Percentiles rank a stretch among this genome's conserved stretches.
Evolutionary conservation across 345 rosid species (phyloP).

Genomic region (Rhodamnia argentea): DNA sequence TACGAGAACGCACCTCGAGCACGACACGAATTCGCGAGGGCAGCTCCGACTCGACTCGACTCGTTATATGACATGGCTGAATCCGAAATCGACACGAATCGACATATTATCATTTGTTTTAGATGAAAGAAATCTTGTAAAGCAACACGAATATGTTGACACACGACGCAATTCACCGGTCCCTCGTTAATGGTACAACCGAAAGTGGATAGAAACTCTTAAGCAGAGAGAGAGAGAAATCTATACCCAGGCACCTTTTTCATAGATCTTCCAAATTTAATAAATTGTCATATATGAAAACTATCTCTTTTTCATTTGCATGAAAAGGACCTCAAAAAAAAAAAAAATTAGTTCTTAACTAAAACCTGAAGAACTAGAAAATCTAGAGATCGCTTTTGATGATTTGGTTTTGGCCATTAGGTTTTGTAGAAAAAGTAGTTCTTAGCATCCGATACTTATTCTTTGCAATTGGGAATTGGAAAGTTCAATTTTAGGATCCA

Average conservation of each 20-base stretch:
- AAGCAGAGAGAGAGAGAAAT: neutral
- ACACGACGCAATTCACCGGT: neutral
- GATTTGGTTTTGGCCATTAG: neutral
- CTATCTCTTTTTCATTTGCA: neutral
- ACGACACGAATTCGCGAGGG: neutral
- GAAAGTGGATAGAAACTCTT: neutral
- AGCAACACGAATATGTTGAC: neutral
- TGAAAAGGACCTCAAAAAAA: neutral
- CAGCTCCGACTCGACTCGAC: neutral
- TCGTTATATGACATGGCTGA: rapidly evolving
- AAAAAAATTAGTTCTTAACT: neutral
- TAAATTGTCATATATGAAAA: neutral
- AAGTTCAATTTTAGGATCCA: neutral
- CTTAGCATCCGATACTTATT: neutral
- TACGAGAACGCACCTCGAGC: neutral
- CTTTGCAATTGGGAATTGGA: neutral
- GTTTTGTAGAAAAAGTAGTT: too few species aligned
- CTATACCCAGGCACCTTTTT: neutral
- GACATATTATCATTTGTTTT: neutral
- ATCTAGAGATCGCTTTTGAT: neutral
- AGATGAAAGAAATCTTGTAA: neutral
- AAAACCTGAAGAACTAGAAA: neutral
- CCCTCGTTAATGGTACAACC: neutral
- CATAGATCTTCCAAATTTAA: neutral
- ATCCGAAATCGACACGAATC: neutral